Base-by-base conservation (phyloP, 139 green algal genomes). In the Auxenochlorella protothecoides region DNA sequence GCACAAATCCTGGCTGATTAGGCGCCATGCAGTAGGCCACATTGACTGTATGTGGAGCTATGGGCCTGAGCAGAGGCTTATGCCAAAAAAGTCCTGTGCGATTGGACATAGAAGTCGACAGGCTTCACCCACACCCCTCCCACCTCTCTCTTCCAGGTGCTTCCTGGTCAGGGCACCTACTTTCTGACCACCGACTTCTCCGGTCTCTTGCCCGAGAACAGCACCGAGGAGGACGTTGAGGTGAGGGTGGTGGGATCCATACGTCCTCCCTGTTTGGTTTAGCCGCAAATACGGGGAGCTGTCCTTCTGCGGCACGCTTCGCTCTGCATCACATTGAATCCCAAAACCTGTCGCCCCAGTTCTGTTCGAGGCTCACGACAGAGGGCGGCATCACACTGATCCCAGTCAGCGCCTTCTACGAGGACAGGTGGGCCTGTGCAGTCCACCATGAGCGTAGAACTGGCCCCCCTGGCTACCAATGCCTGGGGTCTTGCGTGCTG, bases 371-470 rank as follows among this genome's bases (percentile, higher is more conserved):
- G 10, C 64, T 95, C 3, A 91, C 85, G 0, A 59, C 73, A 5
- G 84, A 91, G 61, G 88, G 78, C 3, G 89, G 89, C 2, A 87
- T 95, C 3, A 91, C 89, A 4, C 64, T 84, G 54, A 88, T 94
- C 51, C 89, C 89, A 4, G 79, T 89, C 8, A 79, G 73, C 54
- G 81, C 83, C 4, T 88, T 88, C 44, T 88, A 88, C 72, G 51
- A 62, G 3, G 55, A 76, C 63, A n/a, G 56, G 55, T 70, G 55
- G 15, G 56, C 6, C 27, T 44, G 27, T 0, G 27, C 27, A 44
- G 27, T 44, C 27, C 0, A 44, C 1, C 27, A 44, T 44, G 0
- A 44, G 27, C 27, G 27, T 44, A 44, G 27, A 44, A 44, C 27
- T 44, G 27, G 27, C 27, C 27, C 27, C 27, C 27, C 27, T 44